Evolutionary conservation across 2,329 filamentous ascomycete species (phyloP).

Genomic region (Sclerotinia nivalis): DNA sequence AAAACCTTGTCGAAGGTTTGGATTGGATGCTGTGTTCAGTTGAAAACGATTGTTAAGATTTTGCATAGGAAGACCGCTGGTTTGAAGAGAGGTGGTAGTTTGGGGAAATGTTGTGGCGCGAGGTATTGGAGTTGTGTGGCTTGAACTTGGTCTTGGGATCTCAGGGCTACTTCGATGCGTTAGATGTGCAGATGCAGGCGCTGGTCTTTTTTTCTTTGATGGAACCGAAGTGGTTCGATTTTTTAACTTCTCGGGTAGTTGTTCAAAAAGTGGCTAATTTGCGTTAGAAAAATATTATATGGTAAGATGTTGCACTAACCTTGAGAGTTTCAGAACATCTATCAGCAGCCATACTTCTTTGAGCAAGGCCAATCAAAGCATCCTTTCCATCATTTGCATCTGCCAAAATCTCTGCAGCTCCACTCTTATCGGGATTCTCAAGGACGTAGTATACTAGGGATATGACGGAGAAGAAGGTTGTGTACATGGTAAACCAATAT

Average conservation of each 20-base stretch:
- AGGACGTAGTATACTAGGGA: conserved; percentile 78
- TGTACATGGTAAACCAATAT: conserved; percentile 86
- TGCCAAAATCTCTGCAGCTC: conserved; percentile 75
- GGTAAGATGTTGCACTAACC: conserved; percentile 51
- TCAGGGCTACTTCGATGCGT: conserved; percentile 37
- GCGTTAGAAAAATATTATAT: conserved; percentile 32
- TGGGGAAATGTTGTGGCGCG: conserved; percentile 38
- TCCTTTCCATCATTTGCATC: conserved; percentile 85
- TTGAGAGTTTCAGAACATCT: conserved; percentile 76
- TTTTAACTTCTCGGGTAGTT: conserved; percentile 73
- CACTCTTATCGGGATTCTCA: conserved; percentile 75
- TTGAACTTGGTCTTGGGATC: conserved; percentile 24
- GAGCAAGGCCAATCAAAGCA: conserved; percentile 75
- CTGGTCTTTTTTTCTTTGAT: conserved; percentile 57
- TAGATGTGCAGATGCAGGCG: conserved; percentile 47
- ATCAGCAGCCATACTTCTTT: conserved; percentile 85
- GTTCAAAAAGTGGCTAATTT: conserved; percentile 73
- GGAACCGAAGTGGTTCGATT: conserved; percentile 46
- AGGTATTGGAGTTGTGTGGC: conserved; percentile 23
- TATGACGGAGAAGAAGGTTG: conserved; percentile 78
- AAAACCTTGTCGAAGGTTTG: conserved; percentile 36
- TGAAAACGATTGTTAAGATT: conserved; percentile 30
- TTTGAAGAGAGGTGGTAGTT: conserved; percentile 35
- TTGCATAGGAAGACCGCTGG: conserved; percentile 29
- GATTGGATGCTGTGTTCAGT: conserved; percentile 33